Conservation (phyloP, 805 yeast genomes). For the Saccharomyces jurei region DNA sequence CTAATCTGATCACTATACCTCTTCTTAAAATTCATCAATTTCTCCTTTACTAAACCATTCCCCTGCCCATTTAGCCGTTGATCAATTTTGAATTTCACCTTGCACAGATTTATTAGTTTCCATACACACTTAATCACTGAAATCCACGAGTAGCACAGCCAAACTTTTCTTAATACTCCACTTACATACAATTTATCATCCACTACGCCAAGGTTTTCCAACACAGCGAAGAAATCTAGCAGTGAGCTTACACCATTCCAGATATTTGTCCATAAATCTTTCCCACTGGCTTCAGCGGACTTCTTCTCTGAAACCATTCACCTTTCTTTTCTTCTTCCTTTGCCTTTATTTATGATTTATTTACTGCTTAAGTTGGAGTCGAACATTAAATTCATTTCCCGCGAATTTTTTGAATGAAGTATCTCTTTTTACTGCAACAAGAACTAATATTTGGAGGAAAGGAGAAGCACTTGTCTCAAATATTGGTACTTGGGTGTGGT, state of each 20-base stretch:
- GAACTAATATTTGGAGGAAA: neutral
- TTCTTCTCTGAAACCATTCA: neutral
- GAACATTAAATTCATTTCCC: neutral
- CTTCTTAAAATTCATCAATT: slow-evolving; percentile 7
- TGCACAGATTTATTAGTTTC: slow-evolving; percentile 4
- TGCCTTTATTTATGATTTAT: neutral
- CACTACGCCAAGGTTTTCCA: neutral
- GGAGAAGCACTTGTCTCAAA: neutral
- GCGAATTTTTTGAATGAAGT: neutral
- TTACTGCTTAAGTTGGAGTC: neutral
- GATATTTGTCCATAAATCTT: neutral
- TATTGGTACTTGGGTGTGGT: neutral
- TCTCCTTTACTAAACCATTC: slow-evolving; percentile 14
- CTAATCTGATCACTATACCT: slow-evolving; percentile 11
- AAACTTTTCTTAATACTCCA: neutral
- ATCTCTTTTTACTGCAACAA: neutral
- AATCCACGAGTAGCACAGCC: neutral
- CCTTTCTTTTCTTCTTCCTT: neutral
- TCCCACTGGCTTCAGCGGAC: neutral
- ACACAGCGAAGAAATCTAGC: neutral
- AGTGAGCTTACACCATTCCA: neutral
- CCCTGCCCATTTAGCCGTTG: slow-evolving; percentile 6
- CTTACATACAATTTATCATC: neutral
- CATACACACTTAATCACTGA: neutral
- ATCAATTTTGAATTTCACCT: slow-evolving; percentile 8